phyloP scores from a whole-genome alignment of 345 rosid genomes.

The Moricandia moricandioides region DNA sequence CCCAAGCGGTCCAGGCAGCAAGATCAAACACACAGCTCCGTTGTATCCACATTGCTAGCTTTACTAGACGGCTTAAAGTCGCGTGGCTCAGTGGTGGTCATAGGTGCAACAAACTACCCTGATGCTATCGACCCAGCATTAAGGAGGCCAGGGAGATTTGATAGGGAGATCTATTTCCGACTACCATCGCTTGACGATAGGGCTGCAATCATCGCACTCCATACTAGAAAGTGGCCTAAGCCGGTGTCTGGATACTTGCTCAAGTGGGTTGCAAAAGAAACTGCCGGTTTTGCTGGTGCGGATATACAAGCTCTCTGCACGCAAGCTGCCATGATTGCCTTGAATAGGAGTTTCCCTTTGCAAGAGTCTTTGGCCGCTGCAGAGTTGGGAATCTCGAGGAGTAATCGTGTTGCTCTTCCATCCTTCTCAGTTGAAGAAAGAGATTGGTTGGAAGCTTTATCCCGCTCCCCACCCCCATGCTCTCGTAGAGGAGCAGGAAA shows the following conservation, averaged over 20 bases:
- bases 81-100: conserved; percentile 96
- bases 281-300: conserved; percentile 97
- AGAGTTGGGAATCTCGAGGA: conserved; percentile 46
- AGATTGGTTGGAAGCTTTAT: conserved; percentile 96
- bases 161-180: conserved; percentile 91
- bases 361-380: conserved; percentile 77
- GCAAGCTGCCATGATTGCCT: conserved; percentile 81
- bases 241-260: conserved; percentile 78
- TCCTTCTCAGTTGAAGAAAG: conserved; percentile 76
- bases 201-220: conserved; percentile 88
- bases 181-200: conserved; percentile 82
- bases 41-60: conserved; percentile 96
- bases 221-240: conserved; percentile 91
- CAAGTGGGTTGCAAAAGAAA: conserved; percentile 78
- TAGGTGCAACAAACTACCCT: conserved; percentile 98
- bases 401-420: conserved; percentile 74
- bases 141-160: conserved; percentile 99
- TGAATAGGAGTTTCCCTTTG: conserved; percentile 93
- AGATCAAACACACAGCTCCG: conserved; percentile 98
- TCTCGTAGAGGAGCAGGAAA: conserved; percentile 94
- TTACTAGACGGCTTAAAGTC: conserved; percentile 93
- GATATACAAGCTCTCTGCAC: conserved; percentile 98
- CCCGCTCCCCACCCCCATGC: conserved; percentile 89
- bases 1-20: conserved; percentile 88
- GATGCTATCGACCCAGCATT: conserved; percentile 98